These are phyloP conservation scores for Coelastrella sp. DNA, from an alignment of 139 green algal genomes.

Conservation along the genomic window DNA sequence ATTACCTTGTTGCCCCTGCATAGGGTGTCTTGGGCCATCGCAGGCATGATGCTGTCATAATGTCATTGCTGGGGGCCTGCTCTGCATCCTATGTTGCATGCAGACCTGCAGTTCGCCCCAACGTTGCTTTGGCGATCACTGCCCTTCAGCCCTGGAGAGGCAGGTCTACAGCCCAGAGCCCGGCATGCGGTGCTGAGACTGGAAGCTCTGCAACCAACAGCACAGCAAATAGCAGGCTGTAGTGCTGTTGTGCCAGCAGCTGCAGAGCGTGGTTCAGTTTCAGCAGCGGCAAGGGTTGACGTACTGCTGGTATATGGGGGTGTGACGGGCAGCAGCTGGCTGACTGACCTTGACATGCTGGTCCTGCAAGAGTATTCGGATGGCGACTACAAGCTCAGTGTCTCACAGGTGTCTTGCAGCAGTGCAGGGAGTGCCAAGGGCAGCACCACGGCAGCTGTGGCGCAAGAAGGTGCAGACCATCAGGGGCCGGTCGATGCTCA, in stretches of 20 bases:
- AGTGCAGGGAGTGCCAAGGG: not conserved
- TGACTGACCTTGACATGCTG: slow-evolving; percentile 51
- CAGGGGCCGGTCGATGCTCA: not conserved
- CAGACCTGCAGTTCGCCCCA: slow-evolving; percentile 14
- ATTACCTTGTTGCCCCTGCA: too few species aligned
- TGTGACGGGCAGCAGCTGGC: slow-evolving; percentile 51
- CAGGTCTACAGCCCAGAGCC: slow-evolving; percentile 16
- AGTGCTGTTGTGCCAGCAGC: slow-evolving; percentile 1
- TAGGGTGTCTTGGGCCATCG: too few species aligned
- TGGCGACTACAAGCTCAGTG: not conserved
- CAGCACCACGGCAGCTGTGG: too few species aligned
- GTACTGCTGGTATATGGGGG: slow-evolving; percentile 59
- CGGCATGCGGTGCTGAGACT: slow-evolving; percentile 51
- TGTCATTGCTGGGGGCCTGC: not conserved
- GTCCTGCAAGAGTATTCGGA: not conserved
- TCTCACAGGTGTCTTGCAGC: not conserved
- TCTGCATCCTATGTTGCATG: not conserved
- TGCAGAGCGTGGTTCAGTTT: not conserved
- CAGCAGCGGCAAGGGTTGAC: not conserved
- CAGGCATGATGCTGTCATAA: not conserved
- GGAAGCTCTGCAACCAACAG: not conserved
- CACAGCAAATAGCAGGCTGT: too few species aligned
- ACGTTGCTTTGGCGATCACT: slow-evolving; percentile 51
- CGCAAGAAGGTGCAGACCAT: too few species aligned
- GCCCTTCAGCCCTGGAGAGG: slow-evolving; percentile 14